Base-by-base conservation (phyloP, 768 basidiomycete species). In the Macrolepiota fuliginosa region DNA sequence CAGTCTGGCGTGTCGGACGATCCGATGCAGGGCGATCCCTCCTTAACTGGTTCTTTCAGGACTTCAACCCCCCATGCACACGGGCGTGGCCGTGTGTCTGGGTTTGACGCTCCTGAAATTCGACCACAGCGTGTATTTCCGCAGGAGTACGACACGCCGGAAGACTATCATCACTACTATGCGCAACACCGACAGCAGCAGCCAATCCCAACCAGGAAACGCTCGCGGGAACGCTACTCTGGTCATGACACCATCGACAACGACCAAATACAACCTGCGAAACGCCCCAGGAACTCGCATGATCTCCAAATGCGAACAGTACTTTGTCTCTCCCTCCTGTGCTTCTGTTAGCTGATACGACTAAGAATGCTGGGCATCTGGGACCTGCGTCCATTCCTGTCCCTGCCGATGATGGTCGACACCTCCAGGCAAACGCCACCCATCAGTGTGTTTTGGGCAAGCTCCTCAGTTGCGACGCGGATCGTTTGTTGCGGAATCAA, bases 11-110 rank as follows among this genome's bases (percentile, higher is more conserved):
- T 47, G 12, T 39, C 47, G 6, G 45, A 54, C 15, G 53, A 36
- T 13, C 32, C 19, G 15, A 32, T 45, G 24, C 60, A 19, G n/a
- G 53, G 45, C 19, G 5, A 22, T 35, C 4, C 42, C 42, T n/a
- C 42, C 17, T 19, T 19, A n/a, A 45, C 13, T 15, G 52, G 11
- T 39, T 55, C 53, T 7, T 61, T 61, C 45, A 46, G 46, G 36
- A 49, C 45, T 27, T 61, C 60, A 13, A 55, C 53, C 11, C 54
- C 60, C n/a, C n/a, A 49, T 36, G 37, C 7, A 4, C 58, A 24
- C n/a, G 29, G 7, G 2, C 56, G 46, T 19, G 36, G 9, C 10
- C 13, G 4, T 12, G 19, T 15, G 17, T 19, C 15, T 19, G 42
- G n/a, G 10, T 45, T 45, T 45, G 60, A 49, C 17, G 17, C 53